Percentiles rank a stretch among this genome's conserved stretches.
phyloP scores from a whole-genome alignment of 2,329 filamentous ascomycete species.

The Sporothrix euskadiensis region DNA sequence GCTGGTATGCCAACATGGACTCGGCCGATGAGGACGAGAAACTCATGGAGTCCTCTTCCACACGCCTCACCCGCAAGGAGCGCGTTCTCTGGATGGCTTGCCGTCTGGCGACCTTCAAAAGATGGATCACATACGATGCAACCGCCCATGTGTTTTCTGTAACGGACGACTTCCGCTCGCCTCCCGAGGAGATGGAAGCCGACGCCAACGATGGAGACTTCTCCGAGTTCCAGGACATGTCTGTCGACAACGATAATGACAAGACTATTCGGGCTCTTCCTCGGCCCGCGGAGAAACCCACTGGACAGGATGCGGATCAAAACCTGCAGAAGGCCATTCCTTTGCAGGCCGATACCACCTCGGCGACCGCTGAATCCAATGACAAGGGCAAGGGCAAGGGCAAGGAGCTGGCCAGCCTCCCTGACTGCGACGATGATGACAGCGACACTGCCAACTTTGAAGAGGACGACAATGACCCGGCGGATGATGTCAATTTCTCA shows the following conservation, averaged over 20 bases:
- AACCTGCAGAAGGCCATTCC: background rate
- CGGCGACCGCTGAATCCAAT: background rate
- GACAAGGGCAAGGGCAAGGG: background rate
- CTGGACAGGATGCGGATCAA: background rate
- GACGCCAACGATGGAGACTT: background rate
- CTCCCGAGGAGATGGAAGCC: background rate
- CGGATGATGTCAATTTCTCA: background rate
- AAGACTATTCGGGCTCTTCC: background rate
- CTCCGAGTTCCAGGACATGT: background rate
- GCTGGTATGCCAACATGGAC: conserved; percentile 58
- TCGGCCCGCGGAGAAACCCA: background rate
- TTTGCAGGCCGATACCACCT: background rate
- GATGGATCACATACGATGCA: conserved; percentile 51
- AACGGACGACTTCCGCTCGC: background rate
- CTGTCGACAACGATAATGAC: background rate
- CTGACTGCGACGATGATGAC: background rate
- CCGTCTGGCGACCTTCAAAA: conserved; percentile 46
- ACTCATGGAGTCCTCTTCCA: conserved; percentile 61
- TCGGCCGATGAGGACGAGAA: conserved; percentile 68
- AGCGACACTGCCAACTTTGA: background rate
- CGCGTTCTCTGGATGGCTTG: conserved; percentile 61
- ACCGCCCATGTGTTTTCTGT: conserved; percentile 45
- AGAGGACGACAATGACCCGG: background rate
- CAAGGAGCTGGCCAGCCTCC: background rate
- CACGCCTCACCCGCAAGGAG: conserved; percentile 57